phyloP scores from a whole-genome alignment of 2,329 filamentous ascomycete genomes.

The Venturiaceae sp. region DNA sequence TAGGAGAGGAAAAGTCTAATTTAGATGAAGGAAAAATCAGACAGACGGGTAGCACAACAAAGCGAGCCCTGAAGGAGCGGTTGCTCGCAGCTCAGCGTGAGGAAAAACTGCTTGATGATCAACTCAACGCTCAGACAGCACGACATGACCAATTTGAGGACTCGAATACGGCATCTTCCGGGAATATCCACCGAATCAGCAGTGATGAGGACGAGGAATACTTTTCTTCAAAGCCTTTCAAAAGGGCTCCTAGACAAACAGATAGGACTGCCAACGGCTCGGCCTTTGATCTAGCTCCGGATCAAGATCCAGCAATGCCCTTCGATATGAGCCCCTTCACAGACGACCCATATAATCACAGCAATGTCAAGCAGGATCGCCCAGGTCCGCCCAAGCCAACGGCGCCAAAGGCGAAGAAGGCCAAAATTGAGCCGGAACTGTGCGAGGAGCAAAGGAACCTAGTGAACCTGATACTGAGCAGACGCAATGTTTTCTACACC shows the following conservation, averaged over 20 bases:
- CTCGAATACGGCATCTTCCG: not conserved
- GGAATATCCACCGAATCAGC: not conserved
- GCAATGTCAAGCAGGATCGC: not conserved
- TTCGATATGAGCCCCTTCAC: not conserved
- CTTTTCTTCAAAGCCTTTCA: not conserved
- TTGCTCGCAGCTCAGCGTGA: not conserved
- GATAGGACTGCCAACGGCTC: not conserved
- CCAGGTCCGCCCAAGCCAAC: not conserved
- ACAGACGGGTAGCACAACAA: too few species aligned
- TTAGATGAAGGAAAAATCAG: too few species aligned
- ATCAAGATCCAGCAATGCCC: not conserved
- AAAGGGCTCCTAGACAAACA: not conserved
- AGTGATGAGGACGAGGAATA: not conserved
- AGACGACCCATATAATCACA: not conserved
- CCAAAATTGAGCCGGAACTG: constrained; percentile 17
- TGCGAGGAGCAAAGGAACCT: constrained; percentile 39
- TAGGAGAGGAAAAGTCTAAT: too few species aligned
- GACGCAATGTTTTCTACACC: constrained; percentile 53
- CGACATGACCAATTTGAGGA: not conserved
- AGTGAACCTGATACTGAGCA: constrained; percentile 40
- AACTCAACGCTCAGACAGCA: not conserved
- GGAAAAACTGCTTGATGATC: not conserved
- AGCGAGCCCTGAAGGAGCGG: not conserved
- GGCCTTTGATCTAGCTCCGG: not conserved
- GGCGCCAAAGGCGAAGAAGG: not conserved